phyloP scores from a whole-genome alignment of 129 eudicot genomes.

The Solidago caesia region DNA sequence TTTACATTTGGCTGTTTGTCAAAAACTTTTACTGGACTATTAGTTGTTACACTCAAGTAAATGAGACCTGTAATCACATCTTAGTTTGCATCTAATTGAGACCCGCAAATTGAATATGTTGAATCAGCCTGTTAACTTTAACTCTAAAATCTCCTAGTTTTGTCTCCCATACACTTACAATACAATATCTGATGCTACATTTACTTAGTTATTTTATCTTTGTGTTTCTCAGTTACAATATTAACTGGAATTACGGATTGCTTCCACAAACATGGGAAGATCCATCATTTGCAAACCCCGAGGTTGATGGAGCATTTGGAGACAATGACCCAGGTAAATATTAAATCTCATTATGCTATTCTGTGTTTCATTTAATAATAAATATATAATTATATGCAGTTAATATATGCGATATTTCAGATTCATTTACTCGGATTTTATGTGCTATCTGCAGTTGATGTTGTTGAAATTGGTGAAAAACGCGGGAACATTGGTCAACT shows the following conservation, averaged over 20 bases:
- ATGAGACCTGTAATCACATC: background rate
- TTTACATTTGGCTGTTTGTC: background rate
- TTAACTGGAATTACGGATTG: conserved; percentile 96
- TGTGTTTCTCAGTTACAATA: conserved; percentile 65
- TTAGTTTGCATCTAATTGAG: conserved; percentile 6
- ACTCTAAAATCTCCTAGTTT: conserved; percentile 4
- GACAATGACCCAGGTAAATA: conserved; percentile 92
- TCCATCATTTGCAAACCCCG: conserved; percentile 77
- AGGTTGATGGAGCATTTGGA: conserved; percentile 96
- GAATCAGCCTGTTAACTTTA: background rate
- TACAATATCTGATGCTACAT: background rate
- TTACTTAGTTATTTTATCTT: background rate
- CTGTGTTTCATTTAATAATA: background rate
- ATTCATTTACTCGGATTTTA: conserved; percentile 7
- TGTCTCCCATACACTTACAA: background rate
- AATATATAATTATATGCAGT: background rate
- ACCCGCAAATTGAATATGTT: conserved; percentile 4
- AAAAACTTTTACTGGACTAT: background rate
- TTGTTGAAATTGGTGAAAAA: conserved; percentile 90
- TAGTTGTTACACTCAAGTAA: background rate
- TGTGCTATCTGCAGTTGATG: conserved; percentile 65
- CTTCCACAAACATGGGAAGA: conserved; percentile 99
- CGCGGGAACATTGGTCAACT: conserved; percentile 73
- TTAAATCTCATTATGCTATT: background rate
- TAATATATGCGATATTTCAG: background rate